Evolutionary conservation across 345 rosid species (phyloP).

Genomic region (Passiflora organensis): DNA sequence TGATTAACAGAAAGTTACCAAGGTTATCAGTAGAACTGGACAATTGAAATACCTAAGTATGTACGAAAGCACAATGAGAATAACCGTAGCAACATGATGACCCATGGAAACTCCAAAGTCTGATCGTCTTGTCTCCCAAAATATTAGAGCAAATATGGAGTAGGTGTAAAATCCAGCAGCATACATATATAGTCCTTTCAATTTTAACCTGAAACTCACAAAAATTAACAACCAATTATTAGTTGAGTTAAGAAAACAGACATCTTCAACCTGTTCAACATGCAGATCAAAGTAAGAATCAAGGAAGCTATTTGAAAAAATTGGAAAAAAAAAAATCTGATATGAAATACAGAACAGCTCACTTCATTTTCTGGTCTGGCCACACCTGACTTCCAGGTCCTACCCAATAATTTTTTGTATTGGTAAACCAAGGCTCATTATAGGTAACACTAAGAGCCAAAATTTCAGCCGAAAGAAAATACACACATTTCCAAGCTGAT

Average conservation of each 20-base stretch:
- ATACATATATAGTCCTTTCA: constrained; percentile 82
- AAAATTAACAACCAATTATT: not conserved
- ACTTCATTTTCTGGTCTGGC: constrained; percentile 89
- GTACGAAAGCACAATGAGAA: constrained; percentile 83
- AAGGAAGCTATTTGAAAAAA: not conserved
- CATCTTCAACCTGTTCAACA: not conserved
- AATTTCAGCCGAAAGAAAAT: constrained; percentile 70
- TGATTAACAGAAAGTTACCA: not conserved
- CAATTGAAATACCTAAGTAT: constrained; percentile 49
- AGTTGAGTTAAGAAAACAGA: constrained; percentile 9
- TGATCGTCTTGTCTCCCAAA: constrained; percentile 99
- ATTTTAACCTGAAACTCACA: constrained; percentile 67
- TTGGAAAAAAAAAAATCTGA: not conserved
- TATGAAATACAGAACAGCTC: constrained; percentile 13
- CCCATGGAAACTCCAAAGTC: constrained; percentile 98
- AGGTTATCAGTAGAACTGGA: constrained; percentile 3
- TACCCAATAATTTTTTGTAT: constrained; percentile 67
- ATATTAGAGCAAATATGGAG: constrained; percentile 90
- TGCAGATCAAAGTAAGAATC: not conserved
- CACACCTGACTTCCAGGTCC: constrained; percentile 79
- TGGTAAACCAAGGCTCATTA: constrained; percentile 81
- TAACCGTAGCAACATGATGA: constrained; percentile 83
- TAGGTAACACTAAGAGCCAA: constrained; percentile 52
- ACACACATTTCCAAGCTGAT: constrained; percentile 88
- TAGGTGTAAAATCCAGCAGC: constrained; percentile 93